Evolutionary conservation across 1,139 yeast genomes (phyloP).

Genomic region (Taphrina wiesneri): DNA sequence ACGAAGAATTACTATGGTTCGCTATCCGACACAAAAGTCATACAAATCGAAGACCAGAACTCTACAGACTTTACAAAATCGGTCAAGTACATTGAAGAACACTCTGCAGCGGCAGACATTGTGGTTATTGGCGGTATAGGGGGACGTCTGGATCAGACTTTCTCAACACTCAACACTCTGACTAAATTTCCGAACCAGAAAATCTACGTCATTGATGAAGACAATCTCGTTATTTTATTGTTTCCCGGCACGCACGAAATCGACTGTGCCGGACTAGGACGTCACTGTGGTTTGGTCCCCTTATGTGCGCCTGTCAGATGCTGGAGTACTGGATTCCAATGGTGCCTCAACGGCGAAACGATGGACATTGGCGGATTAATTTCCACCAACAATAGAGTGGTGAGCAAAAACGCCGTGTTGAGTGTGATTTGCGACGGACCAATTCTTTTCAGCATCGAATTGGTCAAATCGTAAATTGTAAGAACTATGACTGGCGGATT

Average conservation of each 20-base stretch:
- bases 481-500: too few relatives aligned
- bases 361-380: constrained; percentile 22
- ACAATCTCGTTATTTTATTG: constrained; percentile 20
- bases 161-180: constrained; percentile 19
- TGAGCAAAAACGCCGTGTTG: constrained; percentile 2
- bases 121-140: constrained; percentile 28
- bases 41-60: constrained; percentile 16
- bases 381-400: constrained; percentile 25
- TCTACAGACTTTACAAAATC: constrained; percentile 30
- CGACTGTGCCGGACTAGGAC: constrained; percentile 14
- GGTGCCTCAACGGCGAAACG: constrained; percentile 29
- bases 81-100: neutral
- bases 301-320: constrained; percentile 1
- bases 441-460: constrained; percentile 11
- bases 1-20: constrained; percentile 5
- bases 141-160: constrained; percentile 28
- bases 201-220: constrained; percentile 7
- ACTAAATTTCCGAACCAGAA: neutral
- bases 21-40: neutral
- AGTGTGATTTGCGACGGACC: constrained; percentile 16
- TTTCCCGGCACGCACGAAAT: constrained; percentile 4
- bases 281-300: constrained; percentile 26
- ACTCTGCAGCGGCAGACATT: neutral
- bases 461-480: neutral
- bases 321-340: constrained; percentile 18